phyloP scores from a whole-genome alignment of 768 basidiomycete species.

The Psilocybe cyanescens region DNA sequence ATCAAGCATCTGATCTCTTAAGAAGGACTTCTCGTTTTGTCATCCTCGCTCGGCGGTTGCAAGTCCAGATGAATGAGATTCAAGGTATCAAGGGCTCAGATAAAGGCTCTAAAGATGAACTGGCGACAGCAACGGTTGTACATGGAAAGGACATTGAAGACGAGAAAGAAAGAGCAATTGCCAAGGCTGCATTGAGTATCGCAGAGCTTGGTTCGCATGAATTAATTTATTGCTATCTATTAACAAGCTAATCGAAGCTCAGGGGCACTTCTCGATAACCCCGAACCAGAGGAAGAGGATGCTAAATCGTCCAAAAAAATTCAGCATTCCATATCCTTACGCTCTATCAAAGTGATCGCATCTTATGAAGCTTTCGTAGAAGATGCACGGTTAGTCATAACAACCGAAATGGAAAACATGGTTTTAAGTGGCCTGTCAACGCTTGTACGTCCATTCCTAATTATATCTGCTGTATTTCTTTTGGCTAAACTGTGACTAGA shows the following conservation, averaged over 20 bases:
- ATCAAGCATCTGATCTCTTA: conserved; percentile 83
- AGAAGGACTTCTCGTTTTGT: conserved; percentile 87
- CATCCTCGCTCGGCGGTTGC: conserved; percentile 78
- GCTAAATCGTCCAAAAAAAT: neutral
- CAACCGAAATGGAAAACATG: conserved; percentile 90
- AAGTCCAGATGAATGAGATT: conserved; percentile 84
- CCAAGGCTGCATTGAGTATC: conserved; percentile 93
- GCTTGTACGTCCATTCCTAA: conserved; percentile 54
- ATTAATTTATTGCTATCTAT: neutral
- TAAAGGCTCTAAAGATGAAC: conserved; percentile 19
- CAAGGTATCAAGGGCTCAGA: conserved; percentile 29
- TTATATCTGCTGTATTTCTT: conserved; percentile 1
- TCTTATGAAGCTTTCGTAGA: conserved; percentile 75
- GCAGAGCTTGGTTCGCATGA: conserved; percentile 83
- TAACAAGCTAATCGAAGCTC: conserved; percentile 6
- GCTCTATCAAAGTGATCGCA: conserved; percentile 74
- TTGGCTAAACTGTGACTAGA: conserved; percentile 44
- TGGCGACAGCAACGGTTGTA: conserved; percentile 23
- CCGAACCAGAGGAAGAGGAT: conserved; percentile 26
- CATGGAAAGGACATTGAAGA: conserved; percentile 57
- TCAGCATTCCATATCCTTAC: conserved; percentile 52
- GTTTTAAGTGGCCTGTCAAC: conserved; percentile 78
- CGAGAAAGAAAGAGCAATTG: conserved; percentile 84
- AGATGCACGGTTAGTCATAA: conserved; percentile 69
- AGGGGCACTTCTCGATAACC: conserved; percentile 58